These are phyloP conservation scores for Theileria orientalis DNA, from an alignment of 169 alveolate species.

Conservation along the genomic window DNA sequence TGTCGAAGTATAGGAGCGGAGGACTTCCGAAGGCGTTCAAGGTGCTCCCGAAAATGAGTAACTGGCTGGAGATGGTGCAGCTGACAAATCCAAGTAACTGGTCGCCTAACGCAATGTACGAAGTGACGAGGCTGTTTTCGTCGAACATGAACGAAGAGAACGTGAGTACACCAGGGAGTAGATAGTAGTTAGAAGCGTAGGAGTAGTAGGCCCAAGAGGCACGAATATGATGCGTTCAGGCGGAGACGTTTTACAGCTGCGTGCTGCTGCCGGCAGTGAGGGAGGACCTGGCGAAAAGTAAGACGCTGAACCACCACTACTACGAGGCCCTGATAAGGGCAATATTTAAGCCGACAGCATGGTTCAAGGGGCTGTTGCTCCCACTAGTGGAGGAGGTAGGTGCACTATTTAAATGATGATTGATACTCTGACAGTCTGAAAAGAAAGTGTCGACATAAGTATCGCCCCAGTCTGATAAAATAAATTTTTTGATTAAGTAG, in stretches of 20 bases:
- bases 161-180: slow-evolving; percentile 34
- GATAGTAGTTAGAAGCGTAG: slow-evolving; percentile 25
- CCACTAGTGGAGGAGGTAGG: slow-evolving; percentile 87
- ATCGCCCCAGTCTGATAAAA: slow-evolving; percentile 82
- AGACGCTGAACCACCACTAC: slow-evolving; percentile 88
- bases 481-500: not conserved
- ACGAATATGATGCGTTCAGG: slow-evolving; percentile 13
- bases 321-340: slow-evolving; percentile 92
- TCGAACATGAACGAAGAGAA: slow-evolving; percentile 83
- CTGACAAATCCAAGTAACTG: slow-evolving; percentile 92
- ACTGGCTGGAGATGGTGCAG: slow-evolving; percentile 90
- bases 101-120: slow-evolving; percentile 92
- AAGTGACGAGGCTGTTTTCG: slow-evolving; percentile 88
- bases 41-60: slow-evolving; percentile 86
- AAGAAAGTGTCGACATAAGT: slow-evolving; percentile 57
- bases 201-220: too few species aligned
- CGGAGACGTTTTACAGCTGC: slow-evolving; percentile 75
- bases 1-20: slow-evolving; percentile 86
- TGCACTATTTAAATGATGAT: slow-evolving; percentile 65
- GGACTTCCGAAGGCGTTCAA: slow-evolving; percentile 92
- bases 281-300: slow-evolving; percentile 77
- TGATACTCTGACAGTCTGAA: slow-evolving; percentile 69
- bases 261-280: slow-evolving; percentile 85
- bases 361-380: slow-evolving; percentile 92
- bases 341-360: slow-evolving; percentile 93